phyloP scores from a whole-genome alignment of 345 rosid species.

The Salix suchowensis region DNA sequence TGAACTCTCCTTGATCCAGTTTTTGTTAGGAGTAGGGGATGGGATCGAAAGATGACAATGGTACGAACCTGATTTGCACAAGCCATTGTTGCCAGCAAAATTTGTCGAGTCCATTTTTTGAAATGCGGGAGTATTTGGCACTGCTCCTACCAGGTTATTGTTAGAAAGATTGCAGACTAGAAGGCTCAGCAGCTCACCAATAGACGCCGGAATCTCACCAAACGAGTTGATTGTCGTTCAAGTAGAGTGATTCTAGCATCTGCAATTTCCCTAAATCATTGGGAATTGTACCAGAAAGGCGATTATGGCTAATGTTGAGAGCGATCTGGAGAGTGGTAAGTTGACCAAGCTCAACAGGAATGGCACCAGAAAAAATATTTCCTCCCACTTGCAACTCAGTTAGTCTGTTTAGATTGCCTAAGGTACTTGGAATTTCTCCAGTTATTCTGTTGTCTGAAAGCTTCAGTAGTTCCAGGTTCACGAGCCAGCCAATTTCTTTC shows the following conservation, averaged over 20 bases:
- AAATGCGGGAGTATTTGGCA: not conserved
- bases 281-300: not conserved
- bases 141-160: not conserved
- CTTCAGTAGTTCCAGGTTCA: not conserved
- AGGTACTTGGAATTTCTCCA: not conserved
- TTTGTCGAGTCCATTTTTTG: not conserved
- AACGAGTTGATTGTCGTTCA: not conserved
- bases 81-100: not conserved
- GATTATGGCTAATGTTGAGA: not conserved
- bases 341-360: not conserved
- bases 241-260: not conserved
- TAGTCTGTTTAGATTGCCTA: not conserved
- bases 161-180: not conserved
- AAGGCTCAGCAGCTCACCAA: not conserved
- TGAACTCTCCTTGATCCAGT: not conserved
- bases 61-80: not conserved
- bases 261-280: not conserved
- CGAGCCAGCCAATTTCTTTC: not conserved
- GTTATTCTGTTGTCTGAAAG: not conserved
- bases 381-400: not conserved
- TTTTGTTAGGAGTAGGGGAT: not conserved
- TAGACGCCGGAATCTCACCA: not conserved
- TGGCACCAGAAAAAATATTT: not conserved
- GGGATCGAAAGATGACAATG: not conserved
- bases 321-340: not conserved